Evolutionary conservation across 192 early-diverging fungal genomes (phyloP).

Genomic region (Phlyctochytrium planicorne): DNA sequence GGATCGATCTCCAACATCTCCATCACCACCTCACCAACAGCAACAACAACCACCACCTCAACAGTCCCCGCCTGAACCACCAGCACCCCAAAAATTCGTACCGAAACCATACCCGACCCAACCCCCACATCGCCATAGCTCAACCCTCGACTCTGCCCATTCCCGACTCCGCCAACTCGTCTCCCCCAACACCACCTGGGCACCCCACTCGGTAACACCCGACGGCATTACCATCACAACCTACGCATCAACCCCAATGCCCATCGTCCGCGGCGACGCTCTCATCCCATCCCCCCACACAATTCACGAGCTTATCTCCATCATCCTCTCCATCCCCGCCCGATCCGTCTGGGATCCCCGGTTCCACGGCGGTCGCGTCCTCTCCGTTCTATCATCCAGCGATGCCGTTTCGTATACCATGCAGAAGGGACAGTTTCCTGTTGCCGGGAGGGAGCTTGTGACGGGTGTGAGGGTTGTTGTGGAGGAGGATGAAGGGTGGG

Average conservation of each 20-base stretch:
- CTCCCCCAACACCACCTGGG: too few relatives aligned
- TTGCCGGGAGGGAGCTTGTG: conserved; percentile 34
- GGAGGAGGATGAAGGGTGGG: too few relatives aligned
- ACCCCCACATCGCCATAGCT: too few relatives aligned
- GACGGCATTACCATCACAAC: conserved; percentile 30
- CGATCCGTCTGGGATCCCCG: conserved; percentile 40
- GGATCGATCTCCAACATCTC: too few relatives aligned
- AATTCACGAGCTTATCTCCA: conserved; percentile 28
- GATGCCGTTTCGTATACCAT: conserved; percentile 22
- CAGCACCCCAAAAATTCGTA: too few relatives aligned
- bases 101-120: too few relatives aligned
- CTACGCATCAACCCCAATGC: conserved; percentile 21
- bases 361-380: conserved; percentile 30
- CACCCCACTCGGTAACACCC: too few relatives aligned
- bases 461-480: conserved; percentile 24
- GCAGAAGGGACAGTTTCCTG: conserved; percentile 40
- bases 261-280: conserved; percentile 41
- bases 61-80: too few relatives aligned
- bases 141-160: too few relatives aligned
- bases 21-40: too few relatives aligned
- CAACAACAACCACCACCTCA: too few relatives aligned
- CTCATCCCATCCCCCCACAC: conserved; percentile 19
- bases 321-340: conserved; percentile 24
- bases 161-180: too few relatives aligned
- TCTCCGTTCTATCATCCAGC: conserved; percentile 16